phyloP scores from a whole-genome alignment of 2,329 filamentous ascomycete species.

The Parascedosporium putredinis region DNA sequence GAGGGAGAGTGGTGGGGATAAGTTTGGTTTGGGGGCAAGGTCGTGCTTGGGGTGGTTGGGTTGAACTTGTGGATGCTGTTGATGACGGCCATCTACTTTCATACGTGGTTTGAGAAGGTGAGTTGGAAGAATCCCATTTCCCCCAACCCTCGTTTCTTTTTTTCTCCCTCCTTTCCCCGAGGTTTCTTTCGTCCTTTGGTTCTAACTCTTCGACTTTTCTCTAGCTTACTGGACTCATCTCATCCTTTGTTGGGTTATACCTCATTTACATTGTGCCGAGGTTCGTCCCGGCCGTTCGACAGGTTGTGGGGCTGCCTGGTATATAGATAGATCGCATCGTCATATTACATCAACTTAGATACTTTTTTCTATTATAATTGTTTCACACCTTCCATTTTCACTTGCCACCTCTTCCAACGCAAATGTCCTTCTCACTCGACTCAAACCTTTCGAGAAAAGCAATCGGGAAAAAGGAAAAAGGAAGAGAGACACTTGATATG shows the following conservation, averaged over 20 bases:
- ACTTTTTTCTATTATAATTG: too few species aligned
- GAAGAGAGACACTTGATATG: too few species aligned
- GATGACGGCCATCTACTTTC: slow-evolving; percentile 98
- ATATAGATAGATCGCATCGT: slow-evolving; percentile 25
- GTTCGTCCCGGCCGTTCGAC: slow-evolving; percentile 34
- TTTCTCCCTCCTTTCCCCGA: too few species aligned
- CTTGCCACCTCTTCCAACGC: too few species aligned
- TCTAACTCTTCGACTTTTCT: too few species aligned
- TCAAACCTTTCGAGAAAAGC: too few species aligned
- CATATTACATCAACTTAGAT: background rate
- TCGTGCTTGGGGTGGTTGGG: slow-evolving; percentile 52
- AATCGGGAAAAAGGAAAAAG: too few species aligned
- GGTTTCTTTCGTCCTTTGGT: too few species aligned
- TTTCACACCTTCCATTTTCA: too few species aligned
- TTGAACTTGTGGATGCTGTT: slow-evolving; percentile 91
- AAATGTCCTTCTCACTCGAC: too few species aligned
- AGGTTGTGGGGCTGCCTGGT: slow-evolving; percentile 39
- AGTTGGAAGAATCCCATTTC: slow-evolving; percentile 18
- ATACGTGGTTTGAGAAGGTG: slow-evolving; percentile 97
- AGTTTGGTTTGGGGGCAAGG: slow-evolving; percentile 39
- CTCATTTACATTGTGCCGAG: slow-evolving; percentile 41
- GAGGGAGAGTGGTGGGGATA: slow-evolving; percentile 17
- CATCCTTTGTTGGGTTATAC: slow-evolving; percentile 36
- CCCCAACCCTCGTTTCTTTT: accelerated
- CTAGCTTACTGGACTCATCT: slow-evolving; percentile 43